phyloP scores from a whole-genome alignment of 2,329 filamentous ascomycete species.

The Massarina eburnea region DNA sequence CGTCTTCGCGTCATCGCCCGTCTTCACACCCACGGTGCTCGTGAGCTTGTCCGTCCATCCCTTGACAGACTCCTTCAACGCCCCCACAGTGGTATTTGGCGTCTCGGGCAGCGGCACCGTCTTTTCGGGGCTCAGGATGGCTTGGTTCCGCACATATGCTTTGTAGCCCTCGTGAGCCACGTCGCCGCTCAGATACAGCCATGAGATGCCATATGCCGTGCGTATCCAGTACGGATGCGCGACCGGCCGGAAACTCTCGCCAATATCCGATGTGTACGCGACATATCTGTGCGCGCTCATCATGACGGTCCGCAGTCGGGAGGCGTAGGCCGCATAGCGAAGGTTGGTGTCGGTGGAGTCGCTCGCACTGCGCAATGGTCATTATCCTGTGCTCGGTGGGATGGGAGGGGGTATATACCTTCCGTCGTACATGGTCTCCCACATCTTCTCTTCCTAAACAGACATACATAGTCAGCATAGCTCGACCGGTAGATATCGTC shows the following conservation, averaged over 20 bases:
- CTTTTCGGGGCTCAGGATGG: conserved; percentile 67
- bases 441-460: conserved; percentile 76
- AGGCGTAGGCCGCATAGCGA: conserved; percentile 91
- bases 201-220: conserved; percentile 85
- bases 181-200: conserved; percentile 89
- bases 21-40: conserved; percentile 23
- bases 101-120: conserved; percentile 12
- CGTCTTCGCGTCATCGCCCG: conserved; percentile 11
- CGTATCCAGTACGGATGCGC: conserved; percentile 83
- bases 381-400: background rate
- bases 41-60: conserved; percentile 25
- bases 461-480: too few relatives aligned
- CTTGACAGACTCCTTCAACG: conserved; percentile 21
- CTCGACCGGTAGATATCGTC: too few relatives aligned
- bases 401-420: conserved; percentile 60
- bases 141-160: conserved; percentile 84
- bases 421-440: conserved; percentile 76
- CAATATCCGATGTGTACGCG: conserved; percentile 94
- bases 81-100: conserved; percentile 40
- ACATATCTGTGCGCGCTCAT: conserved; percentile 92
- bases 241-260: conserved; percentile 91
- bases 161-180: conserved; percentile 94
- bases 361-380: conserved; percentile 55
- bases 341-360: conserved; percentile 83
- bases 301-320: conserved; percentile 81